Evolutionary conservation across 257 asterid species (phyloP), one percentile per base, ranked within the genome.

Genomic region (Handroanthus guayacan): DNA sequence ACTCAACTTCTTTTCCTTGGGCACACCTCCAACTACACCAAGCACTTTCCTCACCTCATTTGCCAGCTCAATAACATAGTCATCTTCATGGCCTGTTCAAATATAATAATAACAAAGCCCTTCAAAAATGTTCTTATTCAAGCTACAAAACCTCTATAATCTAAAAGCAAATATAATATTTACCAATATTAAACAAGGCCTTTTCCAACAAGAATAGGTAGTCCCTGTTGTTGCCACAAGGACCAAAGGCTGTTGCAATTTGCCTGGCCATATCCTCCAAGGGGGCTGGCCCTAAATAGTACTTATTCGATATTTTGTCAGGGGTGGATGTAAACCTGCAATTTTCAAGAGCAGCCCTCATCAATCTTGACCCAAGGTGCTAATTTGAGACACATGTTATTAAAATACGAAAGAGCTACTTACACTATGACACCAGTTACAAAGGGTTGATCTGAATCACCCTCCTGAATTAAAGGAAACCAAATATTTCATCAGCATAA

Each of bases 241-340:
- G 99, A 54, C 99, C 99, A 71, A 43, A 37, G n/a, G 99, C 97
- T 5, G 95, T 92, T 5, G 99, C 99, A 25, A 95, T 95, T 83
- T 95, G 99, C 72, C 88, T 76, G 65, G 93, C 95, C 95, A 91
- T 89, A 72, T 85, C 96, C 71, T 95, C 96, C 88, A 95, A 62
- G 0, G 96, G 98, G 10, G 98, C 98, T 38, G 98, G 98, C 36
- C 99, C 99, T 5, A 95, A 71, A 72, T 95, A 92, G 84, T 95
- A 92, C 81, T 92, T 92, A 17, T 95, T 95, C 36, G 87, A 84
- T 76, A 86, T 80, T 65, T 81, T 88, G 86, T 92, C 97, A 0
- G 95, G 94, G 11, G 99, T 92, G 13, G 99, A 90, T 50, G 97
- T 92, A 82, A 95, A 94, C 38, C 97, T 94, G 95, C 84, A 79